phyloP scores from a whole-genome alignment of 1,284 basidiomycete genomes.

The Sporisorium graminicola region DNA sequence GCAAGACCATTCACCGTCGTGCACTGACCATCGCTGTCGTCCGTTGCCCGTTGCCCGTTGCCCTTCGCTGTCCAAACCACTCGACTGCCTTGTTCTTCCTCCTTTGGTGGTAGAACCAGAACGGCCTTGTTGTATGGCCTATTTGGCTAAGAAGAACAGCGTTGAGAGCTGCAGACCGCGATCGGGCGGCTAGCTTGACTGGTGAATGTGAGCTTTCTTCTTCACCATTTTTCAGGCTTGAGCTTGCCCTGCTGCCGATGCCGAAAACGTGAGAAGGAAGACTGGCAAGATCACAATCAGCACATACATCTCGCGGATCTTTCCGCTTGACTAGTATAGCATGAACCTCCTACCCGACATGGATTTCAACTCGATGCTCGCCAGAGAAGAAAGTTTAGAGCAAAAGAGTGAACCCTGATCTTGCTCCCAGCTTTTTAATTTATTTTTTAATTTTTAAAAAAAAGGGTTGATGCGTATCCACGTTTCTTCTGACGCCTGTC shows the following conservation, averaged over 20 bases:
- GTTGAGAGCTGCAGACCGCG: not conserved
- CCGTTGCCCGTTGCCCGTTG: too few relatives aligned
- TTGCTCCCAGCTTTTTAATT: not conserved
- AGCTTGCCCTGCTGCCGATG: not conserved
- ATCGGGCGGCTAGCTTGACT: not conserved
- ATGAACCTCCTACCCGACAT: not conserved
- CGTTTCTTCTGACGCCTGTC: not conserved
- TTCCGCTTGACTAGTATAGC: not conserved
- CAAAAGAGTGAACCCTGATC: not conserved
- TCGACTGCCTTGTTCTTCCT: not conserved
- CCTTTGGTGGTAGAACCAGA: too few relatives aligned
- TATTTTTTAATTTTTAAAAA: not conserved
- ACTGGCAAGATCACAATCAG: not conserved
- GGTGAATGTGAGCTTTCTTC: too few relatives aligned
- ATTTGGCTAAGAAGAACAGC: not conserved
- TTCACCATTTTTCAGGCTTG: too few relatives aligned
- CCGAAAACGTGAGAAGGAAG: not conserved
- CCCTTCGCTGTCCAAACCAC: not conserved
- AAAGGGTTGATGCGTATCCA: not conserved
- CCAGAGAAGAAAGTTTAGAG: not conserved
- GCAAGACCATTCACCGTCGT: not conserved
- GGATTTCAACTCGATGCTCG: not conserved
- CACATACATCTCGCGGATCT: not conserved
- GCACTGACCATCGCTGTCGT: slow-evolving; percentile 1
- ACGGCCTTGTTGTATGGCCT: too few relatives aligned